These are phyloP conservation scores for Trifolium repens DNA, from an alignment of 306 rosid genomes.

Conservation along the genomic window DNA sequence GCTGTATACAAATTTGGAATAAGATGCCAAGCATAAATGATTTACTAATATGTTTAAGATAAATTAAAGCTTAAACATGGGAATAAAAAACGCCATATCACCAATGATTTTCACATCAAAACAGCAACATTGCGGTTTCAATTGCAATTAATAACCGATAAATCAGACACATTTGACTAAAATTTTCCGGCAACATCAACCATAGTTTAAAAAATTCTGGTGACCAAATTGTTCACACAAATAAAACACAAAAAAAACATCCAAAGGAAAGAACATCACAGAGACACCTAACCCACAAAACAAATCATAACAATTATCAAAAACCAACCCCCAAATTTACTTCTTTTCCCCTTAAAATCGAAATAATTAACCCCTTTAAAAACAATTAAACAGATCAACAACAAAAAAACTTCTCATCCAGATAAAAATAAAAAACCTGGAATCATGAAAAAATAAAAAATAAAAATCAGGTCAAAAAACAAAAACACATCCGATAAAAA, in stretches of 20 bases:
- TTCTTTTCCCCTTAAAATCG: background rate
- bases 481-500: background rate
- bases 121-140: background rate
- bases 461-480: constrained; percentile 22
- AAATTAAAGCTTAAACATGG: background rate
- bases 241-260: background rate
- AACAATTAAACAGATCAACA: background rate
- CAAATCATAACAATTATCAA: background rate
- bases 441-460: background rate
- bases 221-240: background rate
- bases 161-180: background rate
- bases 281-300: background rate
- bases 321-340: background rate
- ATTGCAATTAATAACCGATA: background rate
- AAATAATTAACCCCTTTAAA: background rate
- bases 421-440: background rate
- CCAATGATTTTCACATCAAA: background rate
- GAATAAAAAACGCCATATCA: background rate
- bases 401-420: background rate
- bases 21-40: background rate
- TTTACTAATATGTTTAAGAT: background rate
- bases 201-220: background rate
- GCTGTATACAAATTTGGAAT: background rate
- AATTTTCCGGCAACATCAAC: background rate
- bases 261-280: constrained; percentile 1